Percentiles rank a stretch among this genome's conserved stretches.
phyloP scores from a whole-genome alignment of 441 rosid species.

The Omphalea diandra region DNA sequence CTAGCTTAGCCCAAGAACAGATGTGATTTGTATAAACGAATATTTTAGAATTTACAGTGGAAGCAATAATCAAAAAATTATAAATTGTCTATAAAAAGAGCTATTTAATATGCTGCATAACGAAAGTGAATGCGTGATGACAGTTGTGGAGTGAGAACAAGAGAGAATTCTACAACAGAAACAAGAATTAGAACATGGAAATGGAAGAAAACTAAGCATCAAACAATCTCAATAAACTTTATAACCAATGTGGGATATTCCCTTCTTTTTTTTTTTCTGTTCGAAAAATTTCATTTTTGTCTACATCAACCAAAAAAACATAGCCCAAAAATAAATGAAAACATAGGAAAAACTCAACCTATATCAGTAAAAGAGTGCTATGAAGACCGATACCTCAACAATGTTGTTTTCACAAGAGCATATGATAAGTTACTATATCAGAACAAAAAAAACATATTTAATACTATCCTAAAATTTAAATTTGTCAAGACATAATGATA shows the following conservation, averaged over 20 bases:
- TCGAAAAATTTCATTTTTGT: constrained; percentile 5
- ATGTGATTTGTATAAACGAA: not conserved
- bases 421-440: constrained; percentile 7
- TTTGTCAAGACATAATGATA: constrained; percentile 8
- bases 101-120: not conserved
- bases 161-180: not conserved
- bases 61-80: not conserved
- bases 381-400: not conserved
- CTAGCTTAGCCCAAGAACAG: not conserved
- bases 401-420: not conserved
- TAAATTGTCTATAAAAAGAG: not conserved
- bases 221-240: constrained; percentile 2
- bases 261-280: not conserved
- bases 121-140: not conserved
- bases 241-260: not conserved
- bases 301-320: not conserved
- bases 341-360: no score
- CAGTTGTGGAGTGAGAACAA: not conserved
- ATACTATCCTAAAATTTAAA: constrained; percentile 7
- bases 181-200: not conserved
- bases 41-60: not conserved
- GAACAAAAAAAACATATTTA: not conserved
- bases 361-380: not conserved
- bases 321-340: not conserved
- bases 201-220: not conserved